Percentiles rank a stretch among this genome's conserved stretches.
These are phyloP conservation scores for Hypomontagnella submonticulosa DNA, from an alignment of 495 filamentous ascomycete species.

Conservation along the genomic window DNA sequence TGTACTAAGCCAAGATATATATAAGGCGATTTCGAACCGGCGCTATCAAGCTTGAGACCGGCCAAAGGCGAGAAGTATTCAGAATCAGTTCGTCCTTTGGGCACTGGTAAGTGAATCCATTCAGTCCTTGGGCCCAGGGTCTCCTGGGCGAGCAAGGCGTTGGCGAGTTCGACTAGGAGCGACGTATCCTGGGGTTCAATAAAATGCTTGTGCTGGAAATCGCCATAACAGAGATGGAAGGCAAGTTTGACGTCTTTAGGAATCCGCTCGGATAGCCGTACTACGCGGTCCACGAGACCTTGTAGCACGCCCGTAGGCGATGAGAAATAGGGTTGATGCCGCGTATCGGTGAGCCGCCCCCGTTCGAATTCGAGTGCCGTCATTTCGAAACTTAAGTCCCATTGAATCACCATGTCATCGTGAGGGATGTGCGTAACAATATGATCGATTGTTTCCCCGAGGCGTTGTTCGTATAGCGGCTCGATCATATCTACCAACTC, in stretches of 20 bases:
- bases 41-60: conserved; percentile 46
- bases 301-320: conserved; percentile 47
- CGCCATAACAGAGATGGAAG: conserved; percentile 62
- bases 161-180: conserved; percentile 49
- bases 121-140: conserved; percentile 42
- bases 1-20: conserved; percentile 58
- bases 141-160: conserved; percentile 33
- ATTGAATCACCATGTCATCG: conserved; percentile 57
- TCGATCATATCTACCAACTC: conserved; percentile 49
- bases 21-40: conserved; percentile 33
- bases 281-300: conserved; percentile 50
- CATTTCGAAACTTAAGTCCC: conserved; percentile 54
- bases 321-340: conserved; percentile 45
- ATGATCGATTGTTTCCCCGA: conserved; percentile 46
- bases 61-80: conserved; percentile 42
- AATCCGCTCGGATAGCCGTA: conserved; percentile 44
- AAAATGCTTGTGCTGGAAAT: conserved; percentile 55
- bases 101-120: conserved; percentile 60
- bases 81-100: conserved; percentile 45
- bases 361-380: conserved; percentile 47
- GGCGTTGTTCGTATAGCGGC: conserved; percentile 53
- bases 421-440: conserved; percentile 55
- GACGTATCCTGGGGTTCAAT: conserved; percentile 52
- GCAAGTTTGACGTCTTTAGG: conserved; percentile 52
- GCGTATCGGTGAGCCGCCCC: conserved; percentile 15